phyloP scores from a whole-genome alignment of 768 basidiomycete species.

The Filobasidium floriforme region DNA sequence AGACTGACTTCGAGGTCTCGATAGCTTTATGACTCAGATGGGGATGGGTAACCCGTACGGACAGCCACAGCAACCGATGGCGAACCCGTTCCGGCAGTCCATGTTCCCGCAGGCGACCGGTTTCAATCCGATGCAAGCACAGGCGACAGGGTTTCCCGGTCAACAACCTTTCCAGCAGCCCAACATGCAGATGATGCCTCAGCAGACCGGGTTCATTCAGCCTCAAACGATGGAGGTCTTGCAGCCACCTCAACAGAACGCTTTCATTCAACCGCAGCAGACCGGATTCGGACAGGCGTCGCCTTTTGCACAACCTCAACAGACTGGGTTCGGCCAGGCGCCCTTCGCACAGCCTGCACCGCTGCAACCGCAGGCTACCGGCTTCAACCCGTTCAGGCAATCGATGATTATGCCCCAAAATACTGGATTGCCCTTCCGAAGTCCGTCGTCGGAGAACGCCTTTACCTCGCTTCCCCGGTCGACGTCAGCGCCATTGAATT shows the following conservation, averaged over 20 bases:
- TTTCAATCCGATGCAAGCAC: constrained; percentile 33
- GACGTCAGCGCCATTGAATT: constrained; percentile 4
- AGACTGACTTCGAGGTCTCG: not conserved
- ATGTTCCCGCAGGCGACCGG: constrained; percentile 45
- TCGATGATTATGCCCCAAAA: constrained; percentile 61
- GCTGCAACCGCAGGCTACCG: constrained; percentile 51
- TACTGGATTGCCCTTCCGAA: constrained; percentile 52
- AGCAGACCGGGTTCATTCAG: constrained; percentile 53
- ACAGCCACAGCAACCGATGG: constrained; percentile 48
- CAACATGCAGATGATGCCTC: constrained; percentile 43
- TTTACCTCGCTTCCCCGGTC: not conserved
- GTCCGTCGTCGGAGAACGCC: constrained; percentile 40
- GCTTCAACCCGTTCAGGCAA: constrained; percentile 76
- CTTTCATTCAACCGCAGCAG: constrained; percentile 55
- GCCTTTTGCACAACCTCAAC: constrained; percentile 36
- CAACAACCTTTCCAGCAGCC: constrained; percentile 44
- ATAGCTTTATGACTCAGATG: constrained; percentile 9
- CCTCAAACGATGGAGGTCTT: constrained; percentile 24
- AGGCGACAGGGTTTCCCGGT: constrained; percentile 43
- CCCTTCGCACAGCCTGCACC: constrained; percentile 46
- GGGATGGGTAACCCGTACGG: constrained; percentile 11
- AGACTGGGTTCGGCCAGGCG: constrained; percentile 22
- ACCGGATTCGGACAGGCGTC: constrained; percentile 46
- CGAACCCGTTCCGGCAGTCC: constrained; percentile 72
- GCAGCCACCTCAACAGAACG: constrained; percentile 46